phyloP scores from a whole-genome alignment of 371 early-diverging fungal species.

The Circinella umbellata region DNA sequence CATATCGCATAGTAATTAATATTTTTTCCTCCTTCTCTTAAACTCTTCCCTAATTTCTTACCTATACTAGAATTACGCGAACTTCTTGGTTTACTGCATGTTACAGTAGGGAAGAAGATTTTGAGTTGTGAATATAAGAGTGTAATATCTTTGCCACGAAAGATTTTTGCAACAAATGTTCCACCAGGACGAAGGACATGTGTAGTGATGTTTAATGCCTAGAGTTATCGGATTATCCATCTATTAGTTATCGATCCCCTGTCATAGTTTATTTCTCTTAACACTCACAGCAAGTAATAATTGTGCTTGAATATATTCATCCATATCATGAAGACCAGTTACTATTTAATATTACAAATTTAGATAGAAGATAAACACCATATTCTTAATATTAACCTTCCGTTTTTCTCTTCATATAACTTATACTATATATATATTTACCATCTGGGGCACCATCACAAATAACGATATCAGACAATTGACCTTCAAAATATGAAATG shows the following conservation, averaged over 20 bases:
- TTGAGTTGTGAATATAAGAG: slow-evolving; percentile 91
- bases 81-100: slow-evolving; percentile 93
- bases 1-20: neutral
- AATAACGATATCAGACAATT: slow-evolving; percentile 93
- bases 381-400: too few relatives aligned
- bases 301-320: slow-evolving; percentile 98
- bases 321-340: slow-evolving; percentile 98
- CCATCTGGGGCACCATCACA: slow-evolving; percentile 99
- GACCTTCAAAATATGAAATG: slow-evolving; percentile 85
- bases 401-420: too few relatives aligned
- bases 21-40: neutral
- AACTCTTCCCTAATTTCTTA: slow-evolving; percentile 19
- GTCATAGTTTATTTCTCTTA: neutral
- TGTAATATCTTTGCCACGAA: slow-evolving; percentile 92
- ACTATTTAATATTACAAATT: slow-evolving; percentile 49
- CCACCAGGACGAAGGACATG: slow-evolving; percentile 90
- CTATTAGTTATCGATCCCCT: neutral
- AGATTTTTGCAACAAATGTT: slow-evolving; percentile 97
- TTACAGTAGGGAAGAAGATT: slow-evolving; percentile 88
- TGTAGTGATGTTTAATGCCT: slow-evolving; percentile 94
- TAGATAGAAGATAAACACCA: neutral
- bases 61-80: slow-evolving; percentile 92
- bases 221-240: neutral
- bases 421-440: slow-evolving; percentile 25
- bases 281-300: slow-evolving; percentile 80